These are phyloP conservation scores for Vanderwaltozyma tropicalis DNA, from an alignment of 805 yeast genomes.

Conservation along the genomic window DNA sequence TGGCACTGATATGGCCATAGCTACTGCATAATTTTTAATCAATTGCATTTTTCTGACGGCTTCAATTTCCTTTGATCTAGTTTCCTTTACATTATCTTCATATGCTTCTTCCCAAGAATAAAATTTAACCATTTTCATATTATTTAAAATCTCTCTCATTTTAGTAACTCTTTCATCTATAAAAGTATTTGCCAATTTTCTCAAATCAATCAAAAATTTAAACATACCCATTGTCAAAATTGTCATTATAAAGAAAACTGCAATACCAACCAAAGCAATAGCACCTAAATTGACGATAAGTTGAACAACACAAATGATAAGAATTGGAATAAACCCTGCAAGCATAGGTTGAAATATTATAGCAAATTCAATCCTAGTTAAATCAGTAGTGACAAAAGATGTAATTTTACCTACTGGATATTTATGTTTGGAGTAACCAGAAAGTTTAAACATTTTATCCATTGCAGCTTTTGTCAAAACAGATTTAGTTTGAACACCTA, in stretches of 20 bases:
- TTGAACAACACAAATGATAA: slow-evolving; percentile 52
- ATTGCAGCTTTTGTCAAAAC: slow-evolving; percentile 60
- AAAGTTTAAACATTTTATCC: slow-evolving; percentile 54
- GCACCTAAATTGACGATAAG: slow-evolving; percentile 62
- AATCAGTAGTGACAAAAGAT: slow-evolving; percentile 69
- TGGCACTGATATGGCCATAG: slow-evolving; percentile 59
- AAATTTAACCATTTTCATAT: slow-evolving; percentile 73
- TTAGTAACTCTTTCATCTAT: slow-evolving; percentile 71
- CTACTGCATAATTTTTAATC: slow-evolving; percentile 50
- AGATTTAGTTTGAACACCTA: slow-evolving; percentile 64
- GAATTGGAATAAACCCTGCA: slow-evolving; percentile 51
- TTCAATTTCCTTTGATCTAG: slow-evolving; percentile 52
- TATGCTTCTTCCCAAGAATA: slow-evolving; percentile 91
- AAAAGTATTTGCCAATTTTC: slow-evolving; percentile 45
- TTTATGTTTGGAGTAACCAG: slow-evolving; percentile 44
- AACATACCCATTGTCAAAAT: slow-evolving; percentile 36
- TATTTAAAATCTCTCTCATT: slow-evolving; percentile 67
- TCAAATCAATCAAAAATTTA: slow-evolving; percentile 40
- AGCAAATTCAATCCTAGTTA: slow-evolving; percentile 70
- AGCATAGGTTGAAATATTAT: slow-evolving; percentile 56
- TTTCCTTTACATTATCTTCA: slow-evolving; percentile 39
- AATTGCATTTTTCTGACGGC: slow-evolving; percentile 54
- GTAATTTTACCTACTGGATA: slow-evolving; percentile 65
- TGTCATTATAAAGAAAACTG: slow-evolving; percentile 36
- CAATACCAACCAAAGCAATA: slow-evolving; percentile 61